Base-by-base conservation (phyloP, 108 stramenopile species). In the Skeletonema tropicum region DNA sequence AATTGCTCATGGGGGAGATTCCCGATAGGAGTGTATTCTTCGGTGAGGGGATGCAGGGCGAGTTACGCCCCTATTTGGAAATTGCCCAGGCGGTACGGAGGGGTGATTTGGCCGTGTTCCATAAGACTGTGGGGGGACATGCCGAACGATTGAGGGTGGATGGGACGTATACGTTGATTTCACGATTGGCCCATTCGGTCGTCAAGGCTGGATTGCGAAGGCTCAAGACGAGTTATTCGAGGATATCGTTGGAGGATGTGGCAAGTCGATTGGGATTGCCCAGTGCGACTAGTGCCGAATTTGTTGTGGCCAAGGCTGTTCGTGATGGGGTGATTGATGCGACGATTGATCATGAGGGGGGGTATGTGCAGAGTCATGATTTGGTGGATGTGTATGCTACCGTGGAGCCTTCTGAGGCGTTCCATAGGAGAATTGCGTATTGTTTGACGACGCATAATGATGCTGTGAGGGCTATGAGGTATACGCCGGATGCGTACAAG, bases 401-500 rank as follows among this genome's bases (percentile, higher is more conserved):
- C 9, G 92, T 87, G 57, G 98, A 98, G 76, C 98, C 99, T 9
- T 85, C 94, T 7, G 94, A 97, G 83, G 99, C 98, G n/a, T 98
- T 99, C 76, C 97, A 99, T 80, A 80, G 96, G 52, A 92, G 98
- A 77, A 97, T 98, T 80, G 94, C 91, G 13, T 99, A 98, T 80
- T 99, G 98, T 85, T 86, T 99, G 73, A 98, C 98, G 30, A 97
- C 98, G 14, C 98, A 98, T 85, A 98, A 97, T 75, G 98, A 99
- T 77, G 99, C 99, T 15, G 97, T 99, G 14, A 85, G 96, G 68
- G 93, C 91, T 8, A 98, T 99, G 96, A 80, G 95, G 52, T 99
- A 99, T 83, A 98, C 98, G 3, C 90, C 96, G 23, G 98, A 98
- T 87, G 97, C 95, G 10, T 96, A 94, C 80, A 94, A 93, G 85